Base-by-base conservation (phyloP, 176 grass and related monocot genomes). In the Bolboschoenus planiculmis region DNA sequence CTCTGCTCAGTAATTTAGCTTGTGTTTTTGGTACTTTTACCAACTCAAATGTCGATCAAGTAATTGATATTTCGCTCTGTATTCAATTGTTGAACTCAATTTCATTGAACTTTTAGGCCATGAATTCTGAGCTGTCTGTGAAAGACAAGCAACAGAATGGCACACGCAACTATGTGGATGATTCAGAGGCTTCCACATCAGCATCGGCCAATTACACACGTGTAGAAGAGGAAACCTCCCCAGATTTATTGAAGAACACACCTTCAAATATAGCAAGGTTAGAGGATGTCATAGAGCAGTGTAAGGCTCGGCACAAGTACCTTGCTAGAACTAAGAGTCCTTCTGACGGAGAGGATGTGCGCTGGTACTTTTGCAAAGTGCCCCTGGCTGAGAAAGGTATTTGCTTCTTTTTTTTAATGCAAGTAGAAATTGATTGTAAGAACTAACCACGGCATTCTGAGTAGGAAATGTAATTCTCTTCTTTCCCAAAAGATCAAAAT, bases 311-410 rank as follows among this genome's bases (percentile, higher is more conserved):
- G 3, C 84, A 81, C 70, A 99, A 99, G 83, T 99, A 99, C 84
- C 90, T 91, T 10, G 91, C 96, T 47, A 86, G 76, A 86, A 98
- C 96, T 39, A 95, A 91, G 76, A 98, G 96, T 89, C 90, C 92
- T 75, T 98, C 96, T 33, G 92, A 95, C 56, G 90, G 92, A 35
- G 82, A 93, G 37, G 92, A 95, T 56, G 89, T 98, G 36, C 90
- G 96, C 35, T 98, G 92, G 96, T 98, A 91, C 87, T 98, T 95
- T 78, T 95, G 90, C 90, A 98, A 95, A 86, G 78, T 95, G 65
- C 96, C 92, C 34, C 92, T 98, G 7, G 87, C 34, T 30, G 86
- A 93, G 44, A 91, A 76, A 93, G 92, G 96, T 98, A 70, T 5
- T 13, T 39, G 10, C 37, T 16, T 64, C 30, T 61, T 18, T 46